A percentile compares a stretch with the other conserved stretches of the same genome.
phyloP scores from a whole-genome alignment of 768 basidiomycete genomes.

The Auricularia auricula-judae region DNA sequence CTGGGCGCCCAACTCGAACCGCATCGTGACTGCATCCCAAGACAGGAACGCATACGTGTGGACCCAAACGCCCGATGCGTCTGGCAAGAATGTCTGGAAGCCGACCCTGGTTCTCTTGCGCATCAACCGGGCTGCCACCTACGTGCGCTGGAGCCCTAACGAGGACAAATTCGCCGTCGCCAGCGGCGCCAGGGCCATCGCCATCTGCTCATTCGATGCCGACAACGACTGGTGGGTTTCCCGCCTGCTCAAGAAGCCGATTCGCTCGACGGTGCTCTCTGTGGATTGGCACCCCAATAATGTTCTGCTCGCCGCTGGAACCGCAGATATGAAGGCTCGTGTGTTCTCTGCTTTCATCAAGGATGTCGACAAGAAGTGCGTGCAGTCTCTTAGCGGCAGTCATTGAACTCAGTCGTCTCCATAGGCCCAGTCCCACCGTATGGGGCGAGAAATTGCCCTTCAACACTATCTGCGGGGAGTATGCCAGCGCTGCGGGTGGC shows the following conservation, averaged over 20 bases:
- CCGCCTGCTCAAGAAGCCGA: constrained; percentile 93
- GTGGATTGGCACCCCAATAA: constrained; percentile 99
- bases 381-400: constrained; percentile 1
- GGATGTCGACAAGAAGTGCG: constrained; percentile 86
- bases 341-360: constrained; percentile 99
- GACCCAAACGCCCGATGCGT: constrained; percentile 71
- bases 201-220: constrained; percentile 91
- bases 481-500: constrained; percentile 76
- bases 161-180: constrained; percentile 99
- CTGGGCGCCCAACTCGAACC: constrained; percentile 95
- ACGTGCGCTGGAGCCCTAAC: constrained; percentile 91
- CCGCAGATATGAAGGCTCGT: constrained; percentile 94
- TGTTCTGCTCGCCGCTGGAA: constrained; percentile 91
- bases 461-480: constrained; percentile 96
- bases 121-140: constrained; percentile 92
- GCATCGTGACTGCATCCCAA: constrained; percentile 97
- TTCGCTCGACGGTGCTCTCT: constrained; percentile 85
- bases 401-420: neutral
- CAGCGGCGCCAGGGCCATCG: constrained; percentile 91
- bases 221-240: constrained; percentile 99
- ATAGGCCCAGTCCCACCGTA: constrained; percentile 73
- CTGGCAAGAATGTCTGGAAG: constrained; percentile 74
- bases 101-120: constrained; percentile 92
- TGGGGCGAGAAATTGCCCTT: constrained; percentile 99
- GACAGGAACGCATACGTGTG: constrained; percentile 99